phyloP scores from a whole-genome alignment of 345 rosid species.

The Reutealis trisperma region DNA sequence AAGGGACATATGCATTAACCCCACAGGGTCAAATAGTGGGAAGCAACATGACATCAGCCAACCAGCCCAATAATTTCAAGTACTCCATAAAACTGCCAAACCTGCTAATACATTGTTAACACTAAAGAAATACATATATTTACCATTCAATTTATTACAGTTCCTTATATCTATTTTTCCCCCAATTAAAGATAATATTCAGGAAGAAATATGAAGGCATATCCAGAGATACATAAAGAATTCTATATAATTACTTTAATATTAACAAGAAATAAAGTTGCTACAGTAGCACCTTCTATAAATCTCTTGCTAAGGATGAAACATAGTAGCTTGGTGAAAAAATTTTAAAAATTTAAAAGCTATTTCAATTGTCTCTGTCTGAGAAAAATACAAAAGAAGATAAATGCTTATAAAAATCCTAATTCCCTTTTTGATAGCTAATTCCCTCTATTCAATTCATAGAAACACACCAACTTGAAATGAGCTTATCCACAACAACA shows the following conservation, averaged over 20 bases:
- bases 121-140: neutral
- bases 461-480: conserved; percentile 1
- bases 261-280: neutral
- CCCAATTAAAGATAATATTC: neutral
- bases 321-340: neutral
- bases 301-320: conserved; percentile 7
- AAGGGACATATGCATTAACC: conserved; percentile 36
- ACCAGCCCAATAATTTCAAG: conserved; percentile 26
- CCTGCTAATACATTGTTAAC: conserved; percentile 9
- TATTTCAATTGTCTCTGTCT: conserved; percentile 13
- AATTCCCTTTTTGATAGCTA: neutral
- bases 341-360: conserved; percentile 13
- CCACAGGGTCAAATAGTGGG: conserved; percentile 35
- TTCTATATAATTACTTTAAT: neutral
- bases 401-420: neutral
- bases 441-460: conserved; percentile 13
- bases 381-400: conserved; percentile 11
- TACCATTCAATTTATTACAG: conserved; percentile 1
- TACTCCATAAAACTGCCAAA: conserved; percentile 16
- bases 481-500: neutral
- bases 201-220: neutral
- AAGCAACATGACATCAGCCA: conserved; percentile 33
- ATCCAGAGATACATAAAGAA: neutral
- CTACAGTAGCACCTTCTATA: neutral
- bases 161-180: neutral